phyloP scores from a whole-genome alignment of 2,329 filamentous ascomycete species.

The Talaromyces piceae region DNA sequence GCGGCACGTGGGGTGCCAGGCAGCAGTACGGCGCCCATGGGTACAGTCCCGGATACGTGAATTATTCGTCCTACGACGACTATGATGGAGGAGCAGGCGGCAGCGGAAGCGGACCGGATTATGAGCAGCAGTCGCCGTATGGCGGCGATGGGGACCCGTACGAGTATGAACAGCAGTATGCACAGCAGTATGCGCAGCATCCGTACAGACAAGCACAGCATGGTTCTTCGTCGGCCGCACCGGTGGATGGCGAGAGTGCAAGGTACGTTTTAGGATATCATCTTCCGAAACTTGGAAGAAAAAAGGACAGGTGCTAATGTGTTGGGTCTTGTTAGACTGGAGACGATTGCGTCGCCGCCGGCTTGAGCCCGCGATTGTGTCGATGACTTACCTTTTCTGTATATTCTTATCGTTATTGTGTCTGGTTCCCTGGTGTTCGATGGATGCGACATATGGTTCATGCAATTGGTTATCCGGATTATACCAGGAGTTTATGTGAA shows the following conservation, averaged over 20 bases:
- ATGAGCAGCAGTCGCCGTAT: slow-evolving; percentile 8
- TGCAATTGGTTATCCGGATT: too few species aligned
- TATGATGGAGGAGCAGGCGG: too few species aligned
- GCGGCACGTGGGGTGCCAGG: neutral
- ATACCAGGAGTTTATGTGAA: too few species aligned
- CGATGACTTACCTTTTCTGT: too few species aligned
- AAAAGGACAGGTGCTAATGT: neutral
- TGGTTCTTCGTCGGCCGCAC: neutral
- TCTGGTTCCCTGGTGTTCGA: too few species aligned
- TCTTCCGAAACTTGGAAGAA: neutral
- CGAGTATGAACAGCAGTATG: slow-evolving; percentile 6
- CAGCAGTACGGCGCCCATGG: neutral
- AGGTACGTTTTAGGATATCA: neutral
- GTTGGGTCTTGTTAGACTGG: neutral
- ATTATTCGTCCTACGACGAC: slow-evolving; percentile 6
- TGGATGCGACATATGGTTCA: too few species aligned
- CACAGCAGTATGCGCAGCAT: slow-evolving; percentile 1
- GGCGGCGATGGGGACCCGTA: slow-evolving; percentile 3
- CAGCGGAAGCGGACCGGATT: neutral
- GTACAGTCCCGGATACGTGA: neutral
- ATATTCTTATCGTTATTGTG: too few species aligned
- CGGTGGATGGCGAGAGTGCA: neutral
- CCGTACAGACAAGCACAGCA: neutral
- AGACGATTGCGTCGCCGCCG: neutral
- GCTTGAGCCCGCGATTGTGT: too few species aligned